Conservation (phyloP, 805 yeast genomes). For the Isabelozyma heimii region DNA sequence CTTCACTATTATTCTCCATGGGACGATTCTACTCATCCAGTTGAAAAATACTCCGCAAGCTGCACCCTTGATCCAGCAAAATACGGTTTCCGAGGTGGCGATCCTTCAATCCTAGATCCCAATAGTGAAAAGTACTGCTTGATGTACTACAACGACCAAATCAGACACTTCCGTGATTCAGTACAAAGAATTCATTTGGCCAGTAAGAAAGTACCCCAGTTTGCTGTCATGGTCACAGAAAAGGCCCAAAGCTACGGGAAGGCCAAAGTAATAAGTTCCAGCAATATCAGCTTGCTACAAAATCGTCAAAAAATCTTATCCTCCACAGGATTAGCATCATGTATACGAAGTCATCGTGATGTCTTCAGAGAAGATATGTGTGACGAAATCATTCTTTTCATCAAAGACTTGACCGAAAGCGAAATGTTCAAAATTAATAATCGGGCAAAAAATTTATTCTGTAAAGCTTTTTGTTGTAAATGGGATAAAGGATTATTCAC, state of each 20-base stretch:
- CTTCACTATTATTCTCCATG: conserved; percentile 33
- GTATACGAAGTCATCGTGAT: conserved; percentile 67
- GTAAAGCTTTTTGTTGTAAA: conserved; percentile 55
- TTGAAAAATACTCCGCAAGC: conserved; percentile 25
- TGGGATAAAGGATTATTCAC: conserved; percentile 57
- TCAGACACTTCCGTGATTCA: conserved; percentile 73
- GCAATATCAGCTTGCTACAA: conserved; percentile 46
- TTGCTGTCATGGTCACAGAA: conserved; percentile 70
- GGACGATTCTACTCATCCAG: conserved; percentile 19
- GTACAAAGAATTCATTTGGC: conserved; percentile 61
- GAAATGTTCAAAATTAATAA: conserved; percentile 50
- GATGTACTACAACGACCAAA: conserved; percentile 74
- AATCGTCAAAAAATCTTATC: conserved; percentile 56
- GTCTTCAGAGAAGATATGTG: conserved; percentile 79
- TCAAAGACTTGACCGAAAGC: conserved; percentile 55
- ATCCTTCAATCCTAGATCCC: conserved; percentile 22
- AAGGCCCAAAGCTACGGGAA: conserved; percentile 64
- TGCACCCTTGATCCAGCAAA: conserved; percentile 34
- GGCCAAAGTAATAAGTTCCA: conserved; percentile 62
- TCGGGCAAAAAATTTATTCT: conserved; percentile 47
- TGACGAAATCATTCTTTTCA: conserved; percentile 67
- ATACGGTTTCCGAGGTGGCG: conserved; percentile 44
- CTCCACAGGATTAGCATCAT: conserved; percentile 62
- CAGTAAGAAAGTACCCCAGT: conserved; percentile 60
- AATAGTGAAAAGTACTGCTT: conserved; percentile 53